A percentile compares a stretch with the other conserved stretches of the same genome.
These are phyloP conservation scores for Lepidium campestre DNA, from an alignment of 441 rosid genomes.

Conservation along the genomic window DNA sequence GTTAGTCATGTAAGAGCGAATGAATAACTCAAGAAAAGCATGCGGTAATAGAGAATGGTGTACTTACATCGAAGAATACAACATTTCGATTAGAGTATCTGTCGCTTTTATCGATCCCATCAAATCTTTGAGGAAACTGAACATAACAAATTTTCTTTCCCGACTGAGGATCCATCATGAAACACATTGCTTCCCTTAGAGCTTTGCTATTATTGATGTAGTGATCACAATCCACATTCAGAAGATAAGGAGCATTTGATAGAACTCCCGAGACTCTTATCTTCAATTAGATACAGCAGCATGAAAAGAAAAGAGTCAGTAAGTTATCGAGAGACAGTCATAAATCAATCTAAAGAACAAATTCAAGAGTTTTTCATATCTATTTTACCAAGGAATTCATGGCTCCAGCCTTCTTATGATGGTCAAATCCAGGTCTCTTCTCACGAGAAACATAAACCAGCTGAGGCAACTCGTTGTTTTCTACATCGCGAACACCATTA, in stretches of 20 bases:
- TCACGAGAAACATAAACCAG: slow-evolving; percentile 82
- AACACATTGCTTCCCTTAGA: slow-evolving; percentile 81
- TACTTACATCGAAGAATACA: slow-evolving; percentile 75
- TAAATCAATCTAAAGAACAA: not conserved
- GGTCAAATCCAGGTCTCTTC: slow-evolving; percentile 79
- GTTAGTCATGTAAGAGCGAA: not conserved
- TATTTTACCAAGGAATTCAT: slow-evolving; percentile 66
- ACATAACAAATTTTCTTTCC: slow-evolving; percentile 81
- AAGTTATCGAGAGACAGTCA: not conserved
- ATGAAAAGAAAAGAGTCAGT: not conserved
- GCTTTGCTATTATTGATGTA: slow-evolving; percentile 80
- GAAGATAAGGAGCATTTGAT: slow-evolving; percentile 74
- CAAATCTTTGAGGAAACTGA: slow-evolving; percentile 85
- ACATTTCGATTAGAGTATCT: slow-evolving; percentile 80
- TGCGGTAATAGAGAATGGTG: not conserved
- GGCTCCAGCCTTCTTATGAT: slow-evolving; percentile 86
- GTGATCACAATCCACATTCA: slow-evolving; percentile 80
- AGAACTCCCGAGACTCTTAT: slow-evolving; percentile 71
- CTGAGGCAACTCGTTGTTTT: slow-evolving; percentile 64
- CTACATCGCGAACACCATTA: slow-evolving; percentile 55
- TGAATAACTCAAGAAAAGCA: not conserved
- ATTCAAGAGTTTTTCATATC: not conserved
- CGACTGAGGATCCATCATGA: slow-evolving; percentile 74
- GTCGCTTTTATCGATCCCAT: slow-evolving; percentile 72
- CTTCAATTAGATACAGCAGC: slow-evolving; percentile 22